Base-by-base conservation (phyloP, 495 filamentous ascomycete genomes). In the Penicillium pancosmium region DNA sequence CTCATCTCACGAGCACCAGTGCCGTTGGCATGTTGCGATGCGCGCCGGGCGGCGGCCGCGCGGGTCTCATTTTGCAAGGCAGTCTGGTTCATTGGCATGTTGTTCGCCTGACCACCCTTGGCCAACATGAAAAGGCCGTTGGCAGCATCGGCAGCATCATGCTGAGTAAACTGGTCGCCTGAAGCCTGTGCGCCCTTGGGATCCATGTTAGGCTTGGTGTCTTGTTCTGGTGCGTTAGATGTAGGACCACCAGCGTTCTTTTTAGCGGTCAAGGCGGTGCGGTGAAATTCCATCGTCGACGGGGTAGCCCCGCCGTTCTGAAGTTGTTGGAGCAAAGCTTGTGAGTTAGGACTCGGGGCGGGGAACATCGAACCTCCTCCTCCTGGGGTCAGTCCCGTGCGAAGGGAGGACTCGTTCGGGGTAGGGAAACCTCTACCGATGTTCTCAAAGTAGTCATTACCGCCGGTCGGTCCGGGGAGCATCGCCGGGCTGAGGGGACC, bases 341-440 rank as follows among this genome's bases (percentile, higher is more conserved):
- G 88, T 0, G 91, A 90, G 69, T 88, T 93, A 16, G 94, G 94
- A 67, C 91, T 93, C 5, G 92, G 90, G 33, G 87, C 90, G 33
- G 93, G 91, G 80, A 98, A 98, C 90, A 98, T 97, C 68, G 93
- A 96, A 58, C 94, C 94, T 67, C 93, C 92, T 43, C 94, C 94
- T 52, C 94, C 94, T 16, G 94, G 94, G 34, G 95, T 98, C 57
- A 98, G 74, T 50, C 94, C 94, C 16, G 91, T 94, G 43, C 94
- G 84, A 16, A 98, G 80, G 2, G 91, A 95, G 1, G 93, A 97
- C 75, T 98, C 94, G 85, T 98, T 97, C 4, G 94, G 95, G 2
- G 94, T 98, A n/a, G 89, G 89, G 69, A 98, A 95, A 51, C 90
- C 87, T 61, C 91, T 80, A 55, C 95, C 84, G 69, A 93, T 90